These are phyloP conservation scores for Cryptococcus wingfieldii DNA, from an alignment of 1,284 basidiomycete species.

Conservation along the genomic window DNA sequence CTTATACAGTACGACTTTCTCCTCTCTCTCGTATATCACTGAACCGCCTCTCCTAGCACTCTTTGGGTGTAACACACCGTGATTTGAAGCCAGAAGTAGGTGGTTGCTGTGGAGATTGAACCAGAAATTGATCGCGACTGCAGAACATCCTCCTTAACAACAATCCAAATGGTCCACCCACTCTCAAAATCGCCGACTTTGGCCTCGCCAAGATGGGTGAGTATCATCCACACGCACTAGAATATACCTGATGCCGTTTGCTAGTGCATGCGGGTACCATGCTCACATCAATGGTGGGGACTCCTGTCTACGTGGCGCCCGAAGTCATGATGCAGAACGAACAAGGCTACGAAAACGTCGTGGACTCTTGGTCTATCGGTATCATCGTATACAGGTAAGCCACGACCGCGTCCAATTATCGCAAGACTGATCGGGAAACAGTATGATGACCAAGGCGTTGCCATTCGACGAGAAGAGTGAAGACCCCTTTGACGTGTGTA, in stretches of 20 bases:
- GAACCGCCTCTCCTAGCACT: conserved; percentile 31
- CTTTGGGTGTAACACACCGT: conserved; percentile 64
- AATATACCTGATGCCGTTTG: conserved; percentile 1
- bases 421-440: conserved; percentile 5
- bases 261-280: conserved; percentile 41
- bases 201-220: conserved; percentile 79
- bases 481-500: conserved; percentile 33
- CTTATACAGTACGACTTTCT: conserved; percentile 39
- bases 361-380: conserved; percentile 90
- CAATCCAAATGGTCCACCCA: conserved; percentile 24
- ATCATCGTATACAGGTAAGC: conserved; percentile 83
- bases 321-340: conserved; percentile 67
- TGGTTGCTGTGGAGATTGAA: background rate
- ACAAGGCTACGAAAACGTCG: conserved; percentile 69
- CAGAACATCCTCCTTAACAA: conserved; percentile 48
- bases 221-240: conserved; percentile 45
- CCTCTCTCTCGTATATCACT: conserved; percentile 1
- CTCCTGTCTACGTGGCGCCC: conserved; percentile 48
- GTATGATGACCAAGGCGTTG: conserved; percentile 49
- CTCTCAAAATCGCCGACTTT: conserved; percentile 72
- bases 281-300: conserved; percentile 49
- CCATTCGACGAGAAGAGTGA: conserved; percentile 48
- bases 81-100: conserved; percentile 82
- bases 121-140: conserved; percentile 2
- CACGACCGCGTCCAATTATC: background rate